A percentile compares a stretch with the other conserved stretches of the same genome.
phyloP scores from a whole-genome alignment of 352 stramenopile genomes.

The Phytopythium cucurbitacearum region DNA sequence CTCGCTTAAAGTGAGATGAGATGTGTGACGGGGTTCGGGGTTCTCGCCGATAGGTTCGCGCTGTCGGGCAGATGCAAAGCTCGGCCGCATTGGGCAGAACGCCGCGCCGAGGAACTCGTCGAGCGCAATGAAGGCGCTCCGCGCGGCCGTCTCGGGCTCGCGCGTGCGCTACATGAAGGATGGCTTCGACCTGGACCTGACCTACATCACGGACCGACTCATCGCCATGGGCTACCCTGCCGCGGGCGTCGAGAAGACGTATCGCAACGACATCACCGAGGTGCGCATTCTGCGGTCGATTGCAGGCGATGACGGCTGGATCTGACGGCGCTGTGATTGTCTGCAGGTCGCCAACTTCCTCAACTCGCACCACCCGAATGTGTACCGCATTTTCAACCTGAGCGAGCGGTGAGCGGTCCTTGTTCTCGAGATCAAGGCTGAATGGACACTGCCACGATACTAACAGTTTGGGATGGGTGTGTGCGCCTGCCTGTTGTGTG shows the following conservation, averaged over 20 bases:
- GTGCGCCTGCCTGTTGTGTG: background rate
- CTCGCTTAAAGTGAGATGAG: no score
- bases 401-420: conserved; percentile 51
- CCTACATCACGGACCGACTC: conserved; percentile 77
- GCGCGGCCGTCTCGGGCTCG: conserved; percentile 71
- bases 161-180: conserved; percentile 82
- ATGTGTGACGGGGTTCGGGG: no score
- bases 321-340: background rate
- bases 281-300: conserved; percentile 8
- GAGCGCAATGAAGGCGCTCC: conserved; percentile 67
- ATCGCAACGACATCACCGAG: conserved; percentile 83
- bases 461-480: background rate
- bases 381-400: conserved; percentile 81
- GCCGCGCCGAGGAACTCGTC: background rate
- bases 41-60: no score
- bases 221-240: conserved; percentile 84
- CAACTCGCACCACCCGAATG: conserved; percentile 56
- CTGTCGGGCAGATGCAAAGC: background rate
- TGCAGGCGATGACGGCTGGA: background rate
- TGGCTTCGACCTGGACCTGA: conserved; percentile 81
- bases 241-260: conserved; percentile 79
- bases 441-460: background rate
- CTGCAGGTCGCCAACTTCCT: conserved; percentile 52
- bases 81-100: background rate
- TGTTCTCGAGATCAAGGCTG: background rate